Evolutionary conservation across 1,139 yeast genomes (phyloP), one percentile per base, ranked within the genome.

Genomic region (Candida neerlandica): DNA sequence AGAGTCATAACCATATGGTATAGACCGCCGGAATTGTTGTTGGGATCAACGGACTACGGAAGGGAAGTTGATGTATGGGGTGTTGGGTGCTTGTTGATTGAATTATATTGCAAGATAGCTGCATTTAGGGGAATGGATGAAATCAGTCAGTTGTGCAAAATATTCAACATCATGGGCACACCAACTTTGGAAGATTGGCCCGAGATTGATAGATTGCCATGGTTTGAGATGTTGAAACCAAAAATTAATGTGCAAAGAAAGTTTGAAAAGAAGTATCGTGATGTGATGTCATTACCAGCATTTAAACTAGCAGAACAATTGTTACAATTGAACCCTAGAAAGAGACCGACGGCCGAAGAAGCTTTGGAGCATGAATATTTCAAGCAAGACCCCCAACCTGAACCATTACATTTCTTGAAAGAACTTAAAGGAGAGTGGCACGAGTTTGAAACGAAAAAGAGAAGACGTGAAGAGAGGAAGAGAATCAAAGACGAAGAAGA

Each of bases 61-160:
- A 73, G 92, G 41, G 96, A 89, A 58, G 95, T 94, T 11, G 99
- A 94, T 66, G 85, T 91, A 55, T 94, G 99, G 99, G 97, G 99
- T 0, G 86, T 91, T 56, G 99, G 99, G 1, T 94, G 99, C 70
- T 74, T 94, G 38, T 72, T 94, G 52, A 78, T 91, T 26, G 99
- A 94, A 63, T 67, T 94, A 41, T 91, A 89, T 63, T 80, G 86
- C 2, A 82, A 84, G 57, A 69, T 71, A 30, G 96, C 99, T 0
- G 74, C 86, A 0, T 94, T 94, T 63, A 95, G 87, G 65, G 98
- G 97, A 6, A 78, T 80, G 44, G 96, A 94, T 65, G 99, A 94
- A 61, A 80, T 94, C 27, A 85, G 89, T 46, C 98, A 94, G 65
- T 67, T 94, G 41, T 77, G 80, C 55, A 81, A 86, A 46, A 89